Evolutionary conservation across 23 red algal species (phyloP), one percentile per base, ranked within the genome.

Genomic region (Gracilaria gracilis): DNA sequence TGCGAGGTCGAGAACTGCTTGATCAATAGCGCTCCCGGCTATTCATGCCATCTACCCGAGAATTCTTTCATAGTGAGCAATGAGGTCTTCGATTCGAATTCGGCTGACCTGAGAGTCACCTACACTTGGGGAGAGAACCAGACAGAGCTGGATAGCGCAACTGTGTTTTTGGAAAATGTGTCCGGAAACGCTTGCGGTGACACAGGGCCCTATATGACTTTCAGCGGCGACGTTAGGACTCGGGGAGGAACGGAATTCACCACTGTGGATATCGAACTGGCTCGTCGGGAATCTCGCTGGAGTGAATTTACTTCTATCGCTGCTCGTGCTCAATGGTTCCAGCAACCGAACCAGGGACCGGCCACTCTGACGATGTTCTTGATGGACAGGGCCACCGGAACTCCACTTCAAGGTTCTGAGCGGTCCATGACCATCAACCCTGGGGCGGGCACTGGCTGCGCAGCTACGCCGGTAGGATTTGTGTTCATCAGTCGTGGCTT

Each of bases 1-100:
- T 67, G 62, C 33, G n/a, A 67, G 6, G 62, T 67, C 2, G 62
- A 67, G 24, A 21, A 35, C 11, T 67, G 62, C 62, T 32, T 17
- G 2, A 33, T 36, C 28, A 24, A 67, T 9, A 15, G 20, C 33
- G 62, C 28, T 67, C 11, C 62, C 4, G 62, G 62, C 33, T 67
- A 33, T 21, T 1, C 1, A 2, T 67, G 62, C 62, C 4, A 5
- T 67, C 1, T 34, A 13, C 62, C 62, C 2, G 14, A 29, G 28
- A 33, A 67, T 36, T 67, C 62, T 3, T 67, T 67, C 62, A 67
- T 67, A 12, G 62, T 67, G 62, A 67, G 62, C 25, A 67, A 67
- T 15, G 1, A 28, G 9, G 28, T 33, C 14, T 67, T 67, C 25
- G 62, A 35, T 11, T 33, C 33, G 14, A 20, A 55, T 15, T 55